Evolutionary conservation across 768 basidiomycete genomes (phyloP).

Genomic region (Gymnopilus junonius): DNA sequence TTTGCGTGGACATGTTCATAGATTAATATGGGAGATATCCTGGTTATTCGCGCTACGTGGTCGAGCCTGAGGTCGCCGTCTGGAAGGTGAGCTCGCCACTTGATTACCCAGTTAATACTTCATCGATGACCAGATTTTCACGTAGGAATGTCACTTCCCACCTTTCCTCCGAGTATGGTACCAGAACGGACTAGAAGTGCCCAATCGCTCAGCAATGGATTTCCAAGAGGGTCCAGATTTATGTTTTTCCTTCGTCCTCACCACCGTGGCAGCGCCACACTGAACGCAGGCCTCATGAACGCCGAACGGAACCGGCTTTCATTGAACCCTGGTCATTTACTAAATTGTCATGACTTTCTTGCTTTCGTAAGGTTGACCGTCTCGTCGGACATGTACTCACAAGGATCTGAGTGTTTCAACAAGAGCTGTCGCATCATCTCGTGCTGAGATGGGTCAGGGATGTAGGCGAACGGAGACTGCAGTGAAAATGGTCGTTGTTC

Average conservation of each 20-base stretch:
- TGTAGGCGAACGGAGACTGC: background rate
- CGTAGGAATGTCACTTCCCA: background rate
- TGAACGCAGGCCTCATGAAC: background rate
- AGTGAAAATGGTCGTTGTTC: background rate
- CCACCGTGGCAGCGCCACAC: background rate
- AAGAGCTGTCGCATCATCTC: background rate
- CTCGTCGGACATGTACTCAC: background rate
- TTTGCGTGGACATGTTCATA: background rate
- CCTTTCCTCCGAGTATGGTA: background rate
- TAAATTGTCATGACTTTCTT: background rate
- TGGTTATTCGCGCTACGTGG: background rate
- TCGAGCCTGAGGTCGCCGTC: constrained; percentile 3
- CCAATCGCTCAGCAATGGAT: background rate
- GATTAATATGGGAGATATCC: background rate
- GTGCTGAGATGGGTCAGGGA: background rate
- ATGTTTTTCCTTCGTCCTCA: background rate
- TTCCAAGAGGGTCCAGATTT: background rate
- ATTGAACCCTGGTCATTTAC: background rate
- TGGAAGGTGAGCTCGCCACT: background rate
- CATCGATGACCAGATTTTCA: background rate
- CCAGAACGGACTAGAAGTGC: background rate
- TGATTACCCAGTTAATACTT: background rate
- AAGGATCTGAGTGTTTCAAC: background rate
- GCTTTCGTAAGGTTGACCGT: background rate
- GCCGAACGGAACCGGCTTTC: constrained; percentile 12